A percentile compares a stretch with the other conserved stretches of the same genome.
phyloP scores from a whole-genome alignment of 2,329 filamentous ascomycete species.

The Tolypocladium sp. region DNA sequence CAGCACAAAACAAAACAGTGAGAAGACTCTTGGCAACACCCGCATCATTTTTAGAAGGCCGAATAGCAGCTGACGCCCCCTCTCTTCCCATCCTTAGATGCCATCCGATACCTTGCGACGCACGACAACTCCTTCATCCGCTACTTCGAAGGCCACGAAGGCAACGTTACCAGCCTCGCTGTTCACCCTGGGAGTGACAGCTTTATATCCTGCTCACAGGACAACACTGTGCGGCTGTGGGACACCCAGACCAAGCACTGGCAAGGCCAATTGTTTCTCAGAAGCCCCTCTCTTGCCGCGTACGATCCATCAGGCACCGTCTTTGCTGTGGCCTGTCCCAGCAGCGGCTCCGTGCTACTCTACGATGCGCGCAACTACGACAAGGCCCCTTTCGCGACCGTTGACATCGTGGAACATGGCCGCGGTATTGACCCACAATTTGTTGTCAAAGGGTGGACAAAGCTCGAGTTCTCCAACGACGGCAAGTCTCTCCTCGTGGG shows the following conservation, averaged over 20 bases:
- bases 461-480: conserved; percentile 92
- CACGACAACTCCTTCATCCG: conserved; percentile 96
- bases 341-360: conserved; percentile 69
- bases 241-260: conserved; percentile 72
- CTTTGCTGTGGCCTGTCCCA: conserved; percentile 80
- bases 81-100: conserved; percentile 41
- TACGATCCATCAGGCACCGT: conserved; percentile 90
- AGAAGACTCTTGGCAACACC: conserved; percentile 6
- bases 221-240: conserved; percentile 90
- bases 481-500: conserved; percentile 79
- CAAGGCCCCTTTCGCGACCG: conserved; percentile 77
- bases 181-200: conserved; percentile 81
- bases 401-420: conserved; percentile 62
- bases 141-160: conserved; percentile 89
- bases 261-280: conserved; percentile 71
- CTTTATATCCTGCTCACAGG: conserved; percentile 84
- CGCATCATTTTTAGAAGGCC: neutral
- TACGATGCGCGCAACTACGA: conserved; percentile 94
- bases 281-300: conserved; percentile 71
- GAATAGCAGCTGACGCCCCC: neutral
- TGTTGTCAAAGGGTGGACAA: conserved; percentile 68
- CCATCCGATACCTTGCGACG: conserved; percentile 75
- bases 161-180: conserved; percentile 70
- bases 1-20: conserved; percentile 87
- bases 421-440: conserved; percentile 45